phyloP scores from a whole-genome alignment of 2,329 filamentous ascomycete species.

The Herpomyces periplanetae region DNA sequence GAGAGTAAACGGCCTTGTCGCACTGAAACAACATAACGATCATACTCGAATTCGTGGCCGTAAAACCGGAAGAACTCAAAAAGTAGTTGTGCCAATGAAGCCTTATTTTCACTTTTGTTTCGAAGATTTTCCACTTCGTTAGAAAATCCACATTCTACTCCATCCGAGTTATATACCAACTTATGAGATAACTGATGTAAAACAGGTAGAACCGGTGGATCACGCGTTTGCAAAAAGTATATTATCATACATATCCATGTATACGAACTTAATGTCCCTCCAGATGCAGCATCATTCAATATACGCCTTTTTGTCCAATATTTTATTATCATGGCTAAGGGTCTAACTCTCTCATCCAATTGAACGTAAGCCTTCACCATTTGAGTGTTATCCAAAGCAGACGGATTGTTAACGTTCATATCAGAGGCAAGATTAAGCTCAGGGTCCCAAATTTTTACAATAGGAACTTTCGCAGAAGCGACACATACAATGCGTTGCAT shows the following conservation, averaged over 20 bases:
- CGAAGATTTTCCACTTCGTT: constrained; percentile 38
- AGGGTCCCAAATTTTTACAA: constrained; percentile 95
- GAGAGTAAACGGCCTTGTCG: constrained; percentile 35
- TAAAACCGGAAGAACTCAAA: constrained; percentile 91
- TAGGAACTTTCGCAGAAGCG: constrained; percentile 73
- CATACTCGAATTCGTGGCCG: constrained; percentile 66
- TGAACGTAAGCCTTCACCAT: constrained; percentile 95
- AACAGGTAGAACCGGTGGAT: constrained; percentile 44
- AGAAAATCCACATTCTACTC: constrained; percentile 34
- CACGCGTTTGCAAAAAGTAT: constrained; percentile 60
- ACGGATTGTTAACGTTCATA: constrained; percentile 93
- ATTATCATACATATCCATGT: constrained; percentile 98
- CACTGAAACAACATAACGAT: constrained; percentile 45
- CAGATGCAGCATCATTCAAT: constrained; percentile 75
- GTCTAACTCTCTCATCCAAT: constrained; percentile 57
- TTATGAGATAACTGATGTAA: constrained; percentile 32
- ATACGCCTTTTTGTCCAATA: constrained; percentile 78
- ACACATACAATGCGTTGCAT: constrained; percentile 93
- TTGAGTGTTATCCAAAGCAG: constrained; percentile 73
- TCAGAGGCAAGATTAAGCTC: constrained; percentile 61
- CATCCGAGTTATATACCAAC: constrained; percentile 19
- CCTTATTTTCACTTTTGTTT: constrained; percentile 35
- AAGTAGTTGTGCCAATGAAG: constrained; percentile 43
- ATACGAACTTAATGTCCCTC: constrained; percentile 81
- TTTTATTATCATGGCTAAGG: constrained; percentile 82